Percentiles rank a stretch among this genome's conserved stretches.
Conservation (phyloP, 768 basidiomycete species). For the Neoboletus subvelutipes region DNA sequence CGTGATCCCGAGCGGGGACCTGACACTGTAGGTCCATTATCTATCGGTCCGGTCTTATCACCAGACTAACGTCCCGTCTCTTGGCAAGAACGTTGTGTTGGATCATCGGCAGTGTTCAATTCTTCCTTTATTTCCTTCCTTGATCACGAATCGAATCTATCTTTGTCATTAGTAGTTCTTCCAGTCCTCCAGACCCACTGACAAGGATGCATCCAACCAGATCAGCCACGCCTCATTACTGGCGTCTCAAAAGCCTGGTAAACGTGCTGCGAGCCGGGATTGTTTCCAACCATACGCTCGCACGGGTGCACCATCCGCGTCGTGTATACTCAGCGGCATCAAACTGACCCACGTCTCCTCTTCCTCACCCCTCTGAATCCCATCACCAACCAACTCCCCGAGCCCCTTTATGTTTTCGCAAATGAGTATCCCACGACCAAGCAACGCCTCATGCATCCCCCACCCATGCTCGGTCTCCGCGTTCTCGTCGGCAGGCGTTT, state of each 20-base stretch:
- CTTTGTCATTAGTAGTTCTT: no score
- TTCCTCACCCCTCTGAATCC: constrained; percentile 1
- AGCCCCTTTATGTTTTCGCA: constrained; percentile 69
- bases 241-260: not conserved
- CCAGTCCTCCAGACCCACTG: no score
- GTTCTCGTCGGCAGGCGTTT: constrained; percentile 37
- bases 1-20: no score
- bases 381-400: constrained; percentile 35
- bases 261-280: not conserved
- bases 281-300: constrained; percentile 60
- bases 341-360: constrained; percentile 49
- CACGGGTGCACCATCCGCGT: constrained; percentile 68
- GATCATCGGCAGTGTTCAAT: no score
- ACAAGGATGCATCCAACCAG: no score
- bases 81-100: not conserved
- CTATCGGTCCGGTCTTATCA: no score
- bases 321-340: constrained; percentile 56
- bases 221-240: no score
- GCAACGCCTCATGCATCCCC: constrained; percentile 55
- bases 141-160: no score
- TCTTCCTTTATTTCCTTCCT: no score
- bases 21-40: no score
- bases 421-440: constrained; percentile 63
- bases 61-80: not conserved
- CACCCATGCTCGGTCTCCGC: constrained; percentile 31